phyloP scores from a whole-genome alignment of 2,329 filamentous ascomycete species.

The Curvularia spicifera region DNA sequence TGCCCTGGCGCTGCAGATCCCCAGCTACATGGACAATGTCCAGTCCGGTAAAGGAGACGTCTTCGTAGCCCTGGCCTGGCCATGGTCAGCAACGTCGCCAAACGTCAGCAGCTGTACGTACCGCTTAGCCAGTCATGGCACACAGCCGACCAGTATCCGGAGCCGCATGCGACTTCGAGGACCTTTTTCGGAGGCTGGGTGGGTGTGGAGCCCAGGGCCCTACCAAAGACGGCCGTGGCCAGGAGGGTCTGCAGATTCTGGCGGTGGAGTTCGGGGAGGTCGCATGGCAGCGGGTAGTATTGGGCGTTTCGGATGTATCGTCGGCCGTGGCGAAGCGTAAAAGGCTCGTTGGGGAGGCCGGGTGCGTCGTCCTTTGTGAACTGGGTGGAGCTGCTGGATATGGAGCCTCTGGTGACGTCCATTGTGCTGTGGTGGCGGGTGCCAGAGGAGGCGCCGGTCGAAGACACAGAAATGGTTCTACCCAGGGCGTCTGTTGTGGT shows the following conservation, averaged over 20 bases:
- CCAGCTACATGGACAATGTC: conserved; percentile 78
- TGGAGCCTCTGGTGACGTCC: conserved; percentile 48
- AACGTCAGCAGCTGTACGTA: conserved; percentile 2
- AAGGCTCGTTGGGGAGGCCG: conserved; percentile 49
- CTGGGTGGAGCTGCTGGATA: conserved; percentile 49
- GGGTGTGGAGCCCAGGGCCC: conserved; percentile 75
- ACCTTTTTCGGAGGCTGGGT: conserved; percentile 69
- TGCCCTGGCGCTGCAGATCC: conserved; percentile 70
- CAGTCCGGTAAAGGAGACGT: conserved; percentile 80
- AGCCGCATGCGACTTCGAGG: conserved; percentile 86
- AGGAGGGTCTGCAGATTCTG: conserved; percentile 85
- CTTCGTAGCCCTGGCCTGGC: conserved; percentile 63
- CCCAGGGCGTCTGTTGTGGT: conserved; percentile 46
- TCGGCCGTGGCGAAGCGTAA: conserved; percentile 77
- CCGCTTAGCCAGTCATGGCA: conserved; percentile 80
- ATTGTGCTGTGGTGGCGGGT: conserved; percentile 33
- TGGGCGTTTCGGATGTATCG: conserved; percentile 80
- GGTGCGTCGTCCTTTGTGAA: conserved; percentile 38
- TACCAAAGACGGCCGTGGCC: conserved; percentile 79
- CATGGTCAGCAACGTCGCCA: not conserved
- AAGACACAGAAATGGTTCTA: conserved; percentile 42
- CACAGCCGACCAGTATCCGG: conserved; percentile 87
- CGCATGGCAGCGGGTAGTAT: conserved; percentile 82
- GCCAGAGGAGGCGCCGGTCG: conserved; percentile 27
- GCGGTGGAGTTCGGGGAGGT: conserved; percentile 84